Percentiles rank a stretch among this genome's conserved stretches.
Conservation (phyloP, 2,329 filamentous ascomycete genomes). For the Fonsecaea nubica region DNA sequence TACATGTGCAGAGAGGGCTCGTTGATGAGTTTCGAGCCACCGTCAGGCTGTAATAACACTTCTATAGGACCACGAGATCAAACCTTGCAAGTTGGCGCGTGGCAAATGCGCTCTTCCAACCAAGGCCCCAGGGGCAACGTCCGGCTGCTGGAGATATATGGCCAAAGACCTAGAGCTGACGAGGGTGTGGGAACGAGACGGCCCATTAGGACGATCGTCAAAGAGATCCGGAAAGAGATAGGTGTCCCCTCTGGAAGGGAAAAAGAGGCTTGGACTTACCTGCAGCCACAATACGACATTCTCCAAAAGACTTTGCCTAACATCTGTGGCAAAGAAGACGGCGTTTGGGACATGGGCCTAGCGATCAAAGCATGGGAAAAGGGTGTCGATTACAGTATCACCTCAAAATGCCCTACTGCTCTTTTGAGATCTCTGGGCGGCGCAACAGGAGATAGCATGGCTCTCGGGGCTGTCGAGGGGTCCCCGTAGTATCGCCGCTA, state of each 20-base stretch:
- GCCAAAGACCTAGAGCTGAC: conserved; percentile 15
- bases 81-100: conserved; percentile 25
- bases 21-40: conserved; percentile 21
- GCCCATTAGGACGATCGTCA: conserved; percentile 19
- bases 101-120: conserved; percentile 25
- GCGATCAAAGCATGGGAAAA: neutral
- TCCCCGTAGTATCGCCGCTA: neutral
- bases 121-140: conserved; percentile 13
- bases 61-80: conserved; percentile 21
- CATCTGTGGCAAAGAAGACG: conserved; percentile 25
- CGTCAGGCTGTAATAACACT: conserved; percentile 11
- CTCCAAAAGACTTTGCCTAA: conserved; percentile 15
- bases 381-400: conserved; percentile 19
- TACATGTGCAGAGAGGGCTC: conserved; percentile 8
- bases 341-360: conserved; percentile 10
- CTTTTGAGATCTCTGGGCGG: neutral
- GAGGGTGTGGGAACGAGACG: conserved; percentile 9
- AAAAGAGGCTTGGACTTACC: conserved; percentile 22
- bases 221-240: conserved; percentile 14
- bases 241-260: conserved; percentile 13
- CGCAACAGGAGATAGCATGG: neutral
- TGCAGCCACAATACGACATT: conserved; percentile 28
- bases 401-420: neutral
- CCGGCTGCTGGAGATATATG: conserved; percentile 19
- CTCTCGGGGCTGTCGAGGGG: neutral